A percentile compares a stretch with the other conserved stretches of the same genome.
phyloP scores from a whole-genome alignment of 75 land plant genomes.

The Chamaecyparis obtusa region DNA sequence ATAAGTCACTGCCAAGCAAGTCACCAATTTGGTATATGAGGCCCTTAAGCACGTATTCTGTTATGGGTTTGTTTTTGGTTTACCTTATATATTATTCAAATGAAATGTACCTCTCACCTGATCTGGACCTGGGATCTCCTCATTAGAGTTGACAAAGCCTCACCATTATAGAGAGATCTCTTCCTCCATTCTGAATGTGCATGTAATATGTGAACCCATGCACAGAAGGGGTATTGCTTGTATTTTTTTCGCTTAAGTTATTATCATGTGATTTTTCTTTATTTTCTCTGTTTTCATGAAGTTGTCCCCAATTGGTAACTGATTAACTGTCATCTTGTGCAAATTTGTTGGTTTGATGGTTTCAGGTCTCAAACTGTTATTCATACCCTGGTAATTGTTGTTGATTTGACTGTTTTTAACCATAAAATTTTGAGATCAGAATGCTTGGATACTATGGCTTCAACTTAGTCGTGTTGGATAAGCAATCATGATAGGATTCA shows the following conservation, averaged over 20 bases:
- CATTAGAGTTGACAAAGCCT: too few relatives aligned
- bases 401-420: not conserved
- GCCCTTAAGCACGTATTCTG: too few relatives aligned
- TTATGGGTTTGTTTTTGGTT: too few relatives aligned
- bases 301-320: not conserved
- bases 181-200: too few relatives aligned
- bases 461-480: not conserved
- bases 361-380: not conserved
- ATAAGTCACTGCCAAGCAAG: too few relatives aligned
- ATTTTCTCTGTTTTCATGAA: not conserved
- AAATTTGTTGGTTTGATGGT: constrained; percentile 2
- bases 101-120: not conserved
- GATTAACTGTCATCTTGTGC: not conserved
- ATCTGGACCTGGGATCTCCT: too few relatives aligned
- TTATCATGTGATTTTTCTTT: not conserved
- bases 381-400: not conserved
- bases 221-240: not conserved
- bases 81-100: not conserved
- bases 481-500: not conserved
- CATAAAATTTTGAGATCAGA: not conserved
- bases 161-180: too few relatives aligned
- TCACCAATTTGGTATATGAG: too few relatives aligned
- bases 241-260: not conserved
- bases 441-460: not conserved
- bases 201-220: too few relatives aligned